Evolutionary conservation across 75 land plant genomes (phyloP).

Genomic region (Pinus albicaulis): DNA sequence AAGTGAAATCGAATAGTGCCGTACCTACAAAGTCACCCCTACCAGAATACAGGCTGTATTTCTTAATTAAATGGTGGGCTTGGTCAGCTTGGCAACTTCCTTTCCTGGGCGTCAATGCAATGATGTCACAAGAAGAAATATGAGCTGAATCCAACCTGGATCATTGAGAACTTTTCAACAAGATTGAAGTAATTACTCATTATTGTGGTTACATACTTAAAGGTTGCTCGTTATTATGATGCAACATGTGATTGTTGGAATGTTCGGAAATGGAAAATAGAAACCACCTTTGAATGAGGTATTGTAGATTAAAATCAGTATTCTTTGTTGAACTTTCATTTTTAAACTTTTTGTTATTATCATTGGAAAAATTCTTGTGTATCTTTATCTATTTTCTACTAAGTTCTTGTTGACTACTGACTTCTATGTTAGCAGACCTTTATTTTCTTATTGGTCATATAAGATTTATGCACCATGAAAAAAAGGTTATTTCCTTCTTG

Average conservation of each 20-base stretch:
- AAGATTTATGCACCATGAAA: no score
- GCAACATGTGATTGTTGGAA: constrained; percentile 28
- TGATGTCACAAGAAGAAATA: no score
- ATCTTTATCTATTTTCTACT: neutral
- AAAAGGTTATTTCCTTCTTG: no score
- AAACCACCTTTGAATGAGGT: constrained; percentile 18
- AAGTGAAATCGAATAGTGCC: no score
- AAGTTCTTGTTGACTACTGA: no score
- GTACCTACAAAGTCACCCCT: no score
- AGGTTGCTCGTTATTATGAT: constrained; percentile 29
- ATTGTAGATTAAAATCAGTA: neutral
- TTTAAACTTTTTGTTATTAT: neutral
- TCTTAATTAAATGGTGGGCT: no score
- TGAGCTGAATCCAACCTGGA: neutral
- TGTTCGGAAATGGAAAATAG: constrained; percentile 15
- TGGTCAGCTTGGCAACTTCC: no score
- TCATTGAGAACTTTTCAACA: constrained; percentile 20
- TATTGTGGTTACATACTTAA: constrained; percentile 28
- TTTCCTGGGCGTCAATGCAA: no score
- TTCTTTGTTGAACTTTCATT: neutral
- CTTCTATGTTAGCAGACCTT: no score
- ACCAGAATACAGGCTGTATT: no score
- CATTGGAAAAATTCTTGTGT: neutral
- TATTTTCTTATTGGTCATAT: no score
- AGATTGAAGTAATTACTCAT: constrained; percentile 19